phyloP scores from a whole-genome alignment of 441 rosid genomes.

The Isatis lusitanica region DNA sequence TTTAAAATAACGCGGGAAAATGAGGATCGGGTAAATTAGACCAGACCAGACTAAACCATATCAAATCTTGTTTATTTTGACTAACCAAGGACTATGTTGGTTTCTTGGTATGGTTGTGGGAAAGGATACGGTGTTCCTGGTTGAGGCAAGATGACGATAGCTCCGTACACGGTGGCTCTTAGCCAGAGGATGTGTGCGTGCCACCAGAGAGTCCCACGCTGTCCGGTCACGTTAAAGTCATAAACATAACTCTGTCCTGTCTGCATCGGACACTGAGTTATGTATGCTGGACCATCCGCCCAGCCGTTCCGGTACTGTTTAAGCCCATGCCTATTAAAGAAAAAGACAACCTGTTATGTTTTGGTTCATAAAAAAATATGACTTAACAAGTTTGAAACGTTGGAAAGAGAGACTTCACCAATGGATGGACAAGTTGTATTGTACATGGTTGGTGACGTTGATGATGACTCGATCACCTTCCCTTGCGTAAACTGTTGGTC shows the following conservation, averaged over 20 bases:
- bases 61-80: not conserved
- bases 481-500: conserved; percentile 51
- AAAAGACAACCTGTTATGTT: not conserved
- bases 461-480: conserved; percentile 53
- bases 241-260: conserved; percentile 56
- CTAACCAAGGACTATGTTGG: conserved; percentile 47
- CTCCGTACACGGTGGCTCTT: conserved; percentile 57
- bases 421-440: conserved; percentile 52
- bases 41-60: not conserved
- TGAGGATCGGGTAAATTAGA: not conserved
- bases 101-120: conserved; percentile 53
- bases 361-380: not conserved
- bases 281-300: conserved; percentile 52
- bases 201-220: conserved; percentile 62
- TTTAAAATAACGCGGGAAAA: not conserved
- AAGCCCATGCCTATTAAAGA: conserved; percentile 39
- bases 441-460: conserved; percentile 52
- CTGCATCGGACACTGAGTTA: conserved; percentile 66
- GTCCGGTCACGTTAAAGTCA: conserved; percentile 56
- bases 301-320: conserved; percentile 50
- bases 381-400: not conserved
- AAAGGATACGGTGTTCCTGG: conserved; percentile 49
- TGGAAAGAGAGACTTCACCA: conserved; percentile 37
- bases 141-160: conserved; percentile 52
- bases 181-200: conserved; percentile 56